Percentiles rank a stretch among this genome's conserved stretches.
phyloP scores from a whole-genome alignment of 805 yeast species.

The Jamesozyma hellenica region DNA sequence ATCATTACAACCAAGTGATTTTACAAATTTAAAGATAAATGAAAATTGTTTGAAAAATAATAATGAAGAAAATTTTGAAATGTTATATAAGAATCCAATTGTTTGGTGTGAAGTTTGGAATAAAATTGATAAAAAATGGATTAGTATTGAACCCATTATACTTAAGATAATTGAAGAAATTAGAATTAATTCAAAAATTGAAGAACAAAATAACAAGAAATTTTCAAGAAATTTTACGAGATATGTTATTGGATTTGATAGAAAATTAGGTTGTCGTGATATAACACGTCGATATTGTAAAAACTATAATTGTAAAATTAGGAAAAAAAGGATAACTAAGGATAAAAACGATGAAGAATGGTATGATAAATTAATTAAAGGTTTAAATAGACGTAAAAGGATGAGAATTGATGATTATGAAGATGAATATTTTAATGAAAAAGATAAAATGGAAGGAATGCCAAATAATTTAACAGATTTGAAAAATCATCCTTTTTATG shows the following conservation, averaged over 20 bases:
- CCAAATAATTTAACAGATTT: slow-evolving; percentile 79
- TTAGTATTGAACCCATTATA: slow-evolving; percentile 76
- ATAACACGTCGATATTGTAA: slow-evolving; percentile 76
- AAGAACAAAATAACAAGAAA: slow-evolving; percentile 43
- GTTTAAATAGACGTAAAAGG: slow-evolving; percentile 21
- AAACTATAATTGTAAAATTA: slow-evolving; percentile 59
- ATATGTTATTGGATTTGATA: slow-evolving; percentile 73
- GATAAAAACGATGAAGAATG: slow-evolving; percentile 48
- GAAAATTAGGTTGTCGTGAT: slow-evolving; percentile 57
- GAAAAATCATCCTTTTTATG: slow-evolving; percentile 78
- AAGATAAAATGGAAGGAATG: slow-evolving; percentile 71
- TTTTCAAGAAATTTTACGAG: slow-evolving; percentile 44
- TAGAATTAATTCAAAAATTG: slow-evolving; percentile 38
- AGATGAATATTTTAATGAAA: slow-evolving; percentile 28
- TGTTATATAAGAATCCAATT: slow-evolving; percentile 44
- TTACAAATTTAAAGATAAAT: slow-evolving; percentile 33
- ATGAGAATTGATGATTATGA: slow-evolving; percentile 30
- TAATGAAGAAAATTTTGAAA: slow-evolving; percentile 4
- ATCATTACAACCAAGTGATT: slow-evolving; percentile 88
- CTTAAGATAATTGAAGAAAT: slow-evolving; percentile 54
- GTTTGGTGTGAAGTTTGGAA: slow-evolving; percentile 97
- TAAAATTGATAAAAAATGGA: slow-evolving; percentile 57
- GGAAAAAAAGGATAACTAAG: slow-evolving; percentile 61
- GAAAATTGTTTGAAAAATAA: not conserved
- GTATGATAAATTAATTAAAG: slow-evolving; percentile 40